Evolutionary conservation across 352 stramenopile genomes (phyloP).

Genomic region (Phytopythium helicoides): DNA sequence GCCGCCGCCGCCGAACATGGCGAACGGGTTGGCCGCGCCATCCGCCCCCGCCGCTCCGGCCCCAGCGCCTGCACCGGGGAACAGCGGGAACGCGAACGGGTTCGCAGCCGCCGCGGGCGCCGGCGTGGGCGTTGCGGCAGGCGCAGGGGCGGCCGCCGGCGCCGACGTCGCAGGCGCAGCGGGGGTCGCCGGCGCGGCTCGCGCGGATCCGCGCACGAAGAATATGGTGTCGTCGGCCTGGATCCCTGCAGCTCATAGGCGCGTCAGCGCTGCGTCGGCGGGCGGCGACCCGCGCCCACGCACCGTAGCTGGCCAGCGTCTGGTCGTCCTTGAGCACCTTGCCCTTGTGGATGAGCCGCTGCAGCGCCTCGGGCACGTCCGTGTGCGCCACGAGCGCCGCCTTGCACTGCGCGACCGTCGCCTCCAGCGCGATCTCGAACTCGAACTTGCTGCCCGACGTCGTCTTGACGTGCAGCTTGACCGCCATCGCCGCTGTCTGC

Average conservation of each 20-base stretch:
- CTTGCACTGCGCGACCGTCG: slow-evolving; percentile 78
- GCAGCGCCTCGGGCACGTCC: slow-evolving; percentile 66
- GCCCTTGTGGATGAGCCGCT: slow-evolving; percentile 89
- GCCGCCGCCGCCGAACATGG: slow-evolving; percentile 33
- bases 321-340: slow-evolving; percentile 91
- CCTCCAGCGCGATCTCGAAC: slow-evolving; percentile 69
- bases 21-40: slow-evolving; percentile 49
- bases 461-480: slow-evolving; percentile 82
- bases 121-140: too few relatives aligned
- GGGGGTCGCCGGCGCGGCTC: slow-evolving; percentile 18
- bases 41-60: slow-evolving; percentile 9
- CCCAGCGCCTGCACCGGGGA: slow-evolving; percentile 26
- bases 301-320: slow-evolving; percentile 82
- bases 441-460: slow-evolving; percentile 78
- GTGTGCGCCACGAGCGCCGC: slow-evolving; percentile 61
- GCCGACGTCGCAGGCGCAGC: slow-evolving; percentile 14
- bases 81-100: slow-evolving; percentile 54
- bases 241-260: slow-evolving; percentile 38
- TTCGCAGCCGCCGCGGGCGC: slow-evolving; percentile 21
- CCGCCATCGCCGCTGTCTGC: slow-evolving; percentile 33
- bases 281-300: not conserved
- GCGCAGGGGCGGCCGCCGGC: slow-evolving; percentile 12
- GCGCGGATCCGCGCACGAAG: slow-evolving; percentile 74
- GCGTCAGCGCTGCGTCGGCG: not conserved
- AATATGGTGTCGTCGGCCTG: slow-evolving; percentile 79